phyloP scores from a whole-genome alignment of 495 filamentous ascomycete species.

The Penicillium ochrochloron region DNA sequence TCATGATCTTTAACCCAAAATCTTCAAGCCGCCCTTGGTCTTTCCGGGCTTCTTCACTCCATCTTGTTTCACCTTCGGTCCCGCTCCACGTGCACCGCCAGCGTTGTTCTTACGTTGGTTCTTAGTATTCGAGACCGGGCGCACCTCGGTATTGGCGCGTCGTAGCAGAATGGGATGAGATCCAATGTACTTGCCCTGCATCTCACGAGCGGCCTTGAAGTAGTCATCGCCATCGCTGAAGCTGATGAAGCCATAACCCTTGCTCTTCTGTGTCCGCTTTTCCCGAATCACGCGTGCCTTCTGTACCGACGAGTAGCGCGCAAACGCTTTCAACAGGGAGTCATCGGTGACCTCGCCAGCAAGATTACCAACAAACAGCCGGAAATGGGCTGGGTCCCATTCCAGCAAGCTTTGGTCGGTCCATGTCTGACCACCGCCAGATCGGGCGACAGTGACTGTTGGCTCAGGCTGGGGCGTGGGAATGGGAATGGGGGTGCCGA shows the following conservation, averaged over 20 bases:
- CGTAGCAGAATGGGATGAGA: conserved; percentile 88
- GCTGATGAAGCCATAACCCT: conserved; percentile 94
- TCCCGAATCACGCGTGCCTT: conserved; percentile 96
- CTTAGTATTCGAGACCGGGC: conserved; percentile 59
- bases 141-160: conserved; percentile 89
- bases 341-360: conserved; percentile 99
- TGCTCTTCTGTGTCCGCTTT: conserved; percentile 92
- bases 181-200: conserved; percentile 99
- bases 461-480: conserved; percentile 47
- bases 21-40: conserved; percentile 76
- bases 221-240: conserved; percentile 96
- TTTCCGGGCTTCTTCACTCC: conserved; percentile 81
- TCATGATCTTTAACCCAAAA: conserved; percentile 64
- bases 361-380: conserved; percentile 94
- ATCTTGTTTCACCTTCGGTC: conserved; percentile 56
- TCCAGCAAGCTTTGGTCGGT: conserved; percentile 83
- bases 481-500: conserved; percentile 44
- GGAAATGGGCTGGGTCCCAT: conserved; percentile 95
- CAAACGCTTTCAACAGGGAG: conserved; percentile 89
- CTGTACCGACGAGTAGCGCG: conserved; percentile 82
- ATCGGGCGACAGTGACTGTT: conserved; percentile 76
- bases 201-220: conserved; percentile 92
- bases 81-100: conserved; percentile 36
- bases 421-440: conserved; percentile 91
- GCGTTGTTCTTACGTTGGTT: conserved; percentile 50